Evolutionary conservation across 768 basidiomycete genomes (phyloP).

Genomic region (Melanogaster broomeanus): DNA sequence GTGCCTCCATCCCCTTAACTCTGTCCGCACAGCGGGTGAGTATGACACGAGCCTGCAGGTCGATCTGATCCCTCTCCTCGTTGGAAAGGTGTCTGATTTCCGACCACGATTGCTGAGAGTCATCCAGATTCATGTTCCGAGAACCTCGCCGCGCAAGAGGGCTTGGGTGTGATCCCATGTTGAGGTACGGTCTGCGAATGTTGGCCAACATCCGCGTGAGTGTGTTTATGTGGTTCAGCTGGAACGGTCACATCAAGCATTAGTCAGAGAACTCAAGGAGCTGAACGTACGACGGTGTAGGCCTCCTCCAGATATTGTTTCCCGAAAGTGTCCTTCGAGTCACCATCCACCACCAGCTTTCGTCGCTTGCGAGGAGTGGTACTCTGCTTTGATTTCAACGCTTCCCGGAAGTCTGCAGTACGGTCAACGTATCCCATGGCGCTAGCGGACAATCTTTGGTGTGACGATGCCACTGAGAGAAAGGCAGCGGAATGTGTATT

Average conservation of each 20-base stretch:
- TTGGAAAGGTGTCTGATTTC: conserved; percentile 76
- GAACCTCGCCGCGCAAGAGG: conserved; percentile 51
- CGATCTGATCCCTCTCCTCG: conserved; percentile 94
- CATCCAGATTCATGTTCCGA: conserved; percentile 57
- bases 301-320: conserved; percentile 77
- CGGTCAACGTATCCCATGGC: conserved; percentile 60
- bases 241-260: conserved; percentile 2
- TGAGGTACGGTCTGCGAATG: conserved; percentile 87
- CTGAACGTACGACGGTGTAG: conserved; percentile 58
- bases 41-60: conserved; percentile 86
- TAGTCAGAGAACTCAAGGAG: background rate
- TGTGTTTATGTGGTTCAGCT: conserved; percentile 76
- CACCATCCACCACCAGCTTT: conserved; percentile 41
- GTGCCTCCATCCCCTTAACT: conserved; percentile 82
- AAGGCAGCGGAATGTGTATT: too few species aligned
- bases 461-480: background rate
- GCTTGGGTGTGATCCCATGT: conserved; percentile 61
- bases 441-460: conserved; percentile 5
- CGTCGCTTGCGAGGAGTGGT: conserved; percentile 48
- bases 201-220: conserved; percentile 70
- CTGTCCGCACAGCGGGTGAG: conserved; percentile 83
- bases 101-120: conserved; percentile 55
- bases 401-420: conserved; percentile 61
- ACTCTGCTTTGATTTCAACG: conserved; percentile 49
- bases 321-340: conserved; percentile 46